phyloP scores from a whole-genome alignment of 225 moss, liverwort and hornwort genomes.

The Polytrichum commune region DNA sequence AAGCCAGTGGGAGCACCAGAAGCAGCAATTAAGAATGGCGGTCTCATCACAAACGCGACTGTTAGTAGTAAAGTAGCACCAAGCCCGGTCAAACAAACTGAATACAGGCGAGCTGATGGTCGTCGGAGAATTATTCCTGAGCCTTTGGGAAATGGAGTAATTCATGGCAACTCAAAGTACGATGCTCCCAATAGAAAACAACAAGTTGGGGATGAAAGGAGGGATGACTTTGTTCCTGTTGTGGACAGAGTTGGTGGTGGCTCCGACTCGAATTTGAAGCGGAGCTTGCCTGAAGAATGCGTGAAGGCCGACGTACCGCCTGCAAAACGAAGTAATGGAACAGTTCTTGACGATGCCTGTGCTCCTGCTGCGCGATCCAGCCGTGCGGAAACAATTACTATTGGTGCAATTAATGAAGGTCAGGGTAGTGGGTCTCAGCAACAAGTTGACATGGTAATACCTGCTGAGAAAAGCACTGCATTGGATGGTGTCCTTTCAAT shows the following conservation, averaged over 20 bases:
- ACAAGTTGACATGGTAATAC: conserved; percentile 56
- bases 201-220: conserved; percentile 23
- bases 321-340: conserved; percentile 54
- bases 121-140: conserved; percentile 94
- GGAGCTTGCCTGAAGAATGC: conserved; percentile 58
- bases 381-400: conserved; percentile 30
- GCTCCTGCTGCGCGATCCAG: conserved; percentile 38
- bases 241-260: conserved; percentile 16
- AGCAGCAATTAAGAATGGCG: conserved; percentile 47
- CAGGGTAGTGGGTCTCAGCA: conserved; percentile 28
- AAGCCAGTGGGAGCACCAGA: conserved; percentile 30
- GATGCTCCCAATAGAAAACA: conserved; percentile 38
- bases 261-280: conserved; percentile 17
- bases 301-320: conserved; percentile 36
- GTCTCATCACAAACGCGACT: conserved; percentile 36
- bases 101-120: conserved; percentile 93
- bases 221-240: conserved; percentile 13
- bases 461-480: conserved; percentile 47
- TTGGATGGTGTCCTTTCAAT: conserved; percentile 71
- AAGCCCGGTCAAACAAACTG: conserved; percentile 80
- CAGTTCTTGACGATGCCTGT: conserved; percentile 30
- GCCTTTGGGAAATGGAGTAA: conserved; percentile 68
- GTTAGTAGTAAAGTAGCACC: conserved; percentile 32
- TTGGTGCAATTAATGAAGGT: conserved; percentile 43
- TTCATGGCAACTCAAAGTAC: conserved; percentile 33